Percentiles rank a stretch among this genome's conserved stretches.
Evolutionary conservation across 306 rosid species (phyloP).

Genomic region (Calophaca sinica): DNA sequence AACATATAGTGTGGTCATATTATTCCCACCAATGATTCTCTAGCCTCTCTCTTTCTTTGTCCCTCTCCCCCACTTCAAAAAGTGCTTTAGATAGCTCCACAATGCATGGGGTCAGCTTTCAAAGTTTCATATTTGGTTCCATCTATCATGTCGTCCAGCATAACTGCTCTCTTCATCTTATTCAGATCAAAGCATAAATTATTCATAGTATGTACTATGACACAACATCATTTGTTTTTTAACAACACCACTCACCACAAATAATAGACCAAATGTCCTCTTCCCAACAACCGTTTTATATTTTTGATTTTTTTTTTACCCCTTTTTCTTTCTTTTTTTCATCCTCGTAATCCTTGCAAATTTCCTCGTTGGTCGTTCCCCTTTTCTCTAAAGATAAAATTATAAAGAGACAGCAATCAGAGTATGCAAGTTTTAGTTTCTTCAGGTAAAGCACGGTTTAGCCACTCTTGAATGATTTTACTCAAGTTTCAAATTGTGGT

Average conservation of each 20-base stretch:
- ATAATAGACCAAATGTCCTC: slow-evolving; percentile 46
- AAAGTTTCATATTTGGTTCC: slow-evolving; percentile 56
- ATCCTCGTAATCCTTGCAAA: background rate
- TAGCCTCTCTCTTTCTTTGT: slow-evolving; percentile 36
- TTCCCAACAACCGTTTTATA: slow-evolving; percentile 42
- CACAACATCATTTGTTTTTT: slow-evolving; percentile 47
- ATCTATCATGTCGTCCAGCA: slow-evolving; percentile 56
- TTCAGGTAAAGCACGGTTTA: no score
- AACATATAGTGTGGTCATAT: slow-evolving; percentile 26
- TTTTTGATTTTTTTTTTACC: slow-evolving; percentile 31
- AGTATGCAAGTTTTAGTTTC: background rate
- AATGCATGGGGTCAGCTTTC: slow-evolving; percentile 60
- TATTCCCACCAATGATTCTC: slow-evolving; percentile 59
- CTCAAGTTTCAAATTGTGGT: no score
- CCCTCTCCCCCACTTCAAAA: slow-evolving; percentile 45
- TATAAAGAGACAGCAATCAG: background rate
- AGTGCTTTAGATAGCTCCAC: slow-evolving; percentile 57
- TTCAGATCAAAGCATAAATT: slow-evolving; percentile 27
- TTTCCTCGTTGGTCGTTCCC: slow-evolving; percentile 22
- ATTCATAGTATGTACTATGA: slow-evolving; percentile 48
- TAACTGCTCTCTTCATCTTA: slow-evolving; percentile 43
- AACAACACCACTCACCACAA: slow-evolving; percentile 55
- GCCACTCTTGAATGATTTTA: no score
- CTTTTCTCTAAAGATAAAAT: slow-evolving; percentile 5
- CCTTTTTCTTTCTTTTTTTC: slow-evolving; percentile 5